A percentile compares a stretch with the other conserved stretches of the same genome.
These are phyloP conservation scores for Suillus subluteus DNA, from an alignment of 768 basidiomycete genomes.

Conservation along the genomic window DNA sequence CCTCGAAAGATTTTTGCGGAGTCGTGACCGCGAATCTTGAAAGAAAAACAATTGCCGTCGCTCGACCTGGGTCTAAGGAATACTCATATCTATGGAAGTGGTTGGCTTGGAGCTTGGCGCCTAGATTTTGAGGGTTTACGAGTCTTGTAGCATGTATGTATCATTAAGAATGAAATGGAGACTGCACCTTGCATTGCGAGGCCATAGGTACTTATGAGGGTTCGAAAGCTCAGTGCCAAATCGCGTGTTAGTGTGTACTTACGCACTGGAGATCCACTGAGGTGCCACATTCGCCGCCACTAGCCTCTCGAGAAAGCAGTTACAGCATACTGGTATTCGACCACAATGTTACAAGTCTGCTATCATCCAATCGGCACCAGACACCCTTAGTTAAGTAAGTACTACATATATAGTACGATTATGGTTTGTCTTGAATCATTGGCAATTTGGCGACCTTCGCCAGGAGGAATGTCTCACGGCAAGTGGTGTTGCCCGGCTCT, in stretches of 20 bases:
- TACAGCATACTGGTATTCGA: neutral
- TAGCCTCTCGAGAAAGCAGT: neutral
- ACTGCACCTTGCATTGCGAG: neutral
- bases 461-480: too few species aligned
- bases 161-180: neutral
- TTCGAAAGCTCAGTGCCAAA: neutral
- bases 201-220: too few species aligned
- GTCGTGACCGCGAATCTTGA: constrained; percentile 2
- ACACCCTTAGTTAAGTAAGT: too few species aligned
- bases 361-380: too few species aligned
- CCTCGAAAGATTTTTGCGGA: constrained; percentile 17
- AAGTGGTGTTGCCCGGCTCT: too few species aligned
- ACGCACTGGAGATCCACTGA: neutral
- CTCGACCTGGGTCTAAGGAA: neutral
- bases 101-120: neutral
- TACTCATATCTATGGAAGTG: neutral
- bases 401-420: too few species aligned
- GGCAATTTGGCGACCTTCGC: too few species aligned
- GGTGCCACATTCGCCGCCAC: neutral
- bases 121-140: neutral
- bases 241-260: neutral
- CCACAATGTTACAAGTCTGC: too few species aligned
- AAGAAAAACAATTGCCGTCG: neutral
- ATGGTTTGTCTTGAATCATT: too few species aligned
- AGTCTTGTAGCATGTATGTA: constrained; percentile 2